A percentile compares a stretch with the other conserved stretches of the same genome.
Conservation (phyloP, 805 yeast species). For the Metschnikowia aberdeeniae region DNA sequence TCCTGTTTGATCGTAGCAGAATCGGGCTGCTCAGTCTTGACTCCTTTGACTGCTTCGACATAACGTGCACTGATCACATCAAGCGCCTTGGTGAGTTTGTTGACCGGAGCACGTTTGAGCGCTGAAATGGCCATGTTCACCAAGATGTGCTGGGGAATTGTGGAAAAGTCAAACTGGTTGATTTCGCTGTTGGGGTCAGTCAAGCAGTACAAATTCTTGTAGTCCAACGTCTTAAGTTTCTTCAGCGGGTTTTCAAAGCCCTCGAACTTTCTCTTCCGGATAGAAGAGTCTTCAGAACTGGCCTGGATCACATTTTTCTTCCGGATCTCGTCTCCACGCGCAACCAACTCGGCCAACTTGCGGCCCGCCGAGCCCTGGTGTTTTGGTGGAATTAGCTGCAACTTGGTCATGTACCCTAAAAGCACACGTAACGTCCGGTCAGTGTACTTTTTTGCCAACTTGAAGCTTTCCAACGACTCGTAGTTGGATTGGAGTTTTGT, state of each 20-base stretch:
- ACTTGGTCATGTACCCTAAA: constrained; percentile 35
- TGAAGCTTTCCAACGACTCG: constrained; percentile 42
- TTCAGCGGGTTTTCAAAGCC: constrained; percentile 35
- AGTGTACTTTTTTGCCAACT: constrained; percentile 56
- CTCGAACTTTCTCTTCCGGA: constrained; percentile 38
- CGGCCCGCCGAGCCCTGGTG: constrained; percentile 25
- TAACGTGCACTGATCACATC: constrained; percentile 69
- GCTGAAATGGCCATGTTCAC: constrained; percentile 65
- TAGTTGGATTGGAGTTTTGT: constrained; percentile 51
- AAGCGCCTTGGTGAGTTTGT: constrained; percentile 58
- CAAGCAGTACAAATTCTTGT: constrained; percentile 63
- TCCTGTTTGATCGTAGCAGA: constrained; percentile 13
- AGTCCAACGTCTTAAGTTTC: constrained; percentile 34
- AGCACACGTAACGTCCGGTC: constrained; percentile 54
- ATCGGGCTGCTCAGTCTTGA: not conserved
- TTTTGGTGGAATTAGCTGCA: constrained; percentile 33
- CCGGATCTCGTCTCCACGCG: constrained; percentile 39
- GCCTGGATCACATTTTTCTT: constrained; percentile 33
- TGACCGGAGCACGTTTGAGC: constrained; percentile 49
- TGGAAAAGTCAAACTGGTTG: constrained; percentile 64
- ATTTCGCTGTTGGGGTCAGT: constrained; percentile 59
- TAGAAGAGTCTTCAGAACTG: constrained; percentile 25
- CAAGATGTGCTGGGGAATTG: constrained; percentile 61
- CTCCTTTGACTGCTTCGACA: constrained; percentile 32
- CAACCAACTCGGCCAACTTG: constrained; percentile 27